Evolutionary conservation across 164 flowering plant genomes (phyloP).

Genomic region (Magnolia changhungtana): DNA sequence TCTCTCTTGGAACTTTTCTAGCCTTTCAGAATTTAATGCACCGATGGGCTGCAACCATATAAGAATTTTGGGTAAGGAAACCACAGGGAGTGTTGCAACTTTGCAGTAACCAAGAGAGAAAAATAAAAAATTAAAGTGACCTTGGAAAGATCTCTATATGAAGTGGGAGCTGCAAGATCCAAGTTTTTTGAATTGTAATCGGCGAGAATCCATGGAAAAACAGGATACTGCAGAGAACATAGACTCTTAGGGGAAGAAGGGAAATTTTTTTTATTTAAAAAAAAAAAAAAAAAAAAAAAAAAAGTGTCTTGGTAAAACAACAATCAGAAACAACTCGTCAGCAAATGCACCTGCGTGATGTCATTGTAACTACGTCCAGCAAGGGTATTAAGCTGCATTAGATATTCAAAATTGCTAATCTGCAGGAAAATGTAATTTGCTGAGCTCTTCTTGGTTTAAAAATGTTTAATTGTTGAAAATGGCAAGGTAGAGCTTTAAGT

Average conservation of each 20-base stretch:
- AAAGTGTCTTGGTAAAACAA: background rate
- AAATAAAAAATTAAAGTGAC: constrained; percentile 27
- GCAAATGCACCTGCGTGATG: constrained; percentile 76
- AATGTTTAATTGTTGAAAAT: background rate
- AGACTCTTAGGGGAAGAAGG: constrained; percentile 5
- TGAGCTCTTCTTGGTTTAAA: background rate
- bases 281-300: too few relatives aligned
- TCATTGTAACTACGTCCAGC: constrained; percentile 99
- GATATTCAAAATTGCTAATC: constrained; percentile 99
- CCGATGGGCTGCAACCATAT: constrained; percentile 81
- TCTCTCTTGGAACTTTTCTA: constrained; percentile 83
- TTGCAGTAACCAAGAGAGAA: constrained; percentile 3
- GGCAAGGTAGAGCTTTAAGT: background rate
- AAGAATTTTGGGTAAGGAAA: constrained; percentile 6
- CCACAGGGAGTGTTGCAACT: background rate
- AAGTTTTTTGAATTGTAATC: constrained; percentile 75
- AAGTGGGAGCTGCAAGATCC: constrained; percentile 73
- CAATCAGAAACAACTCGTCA: constrained; percentile 1
- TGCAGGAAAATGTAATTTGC: constrained; percentile 33
- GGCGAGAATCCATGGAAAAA: constrained; percentile 97
- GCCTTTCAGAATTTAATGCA: constrained; percentile 80
- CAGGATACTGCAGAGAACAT: constrained; percentile 78
- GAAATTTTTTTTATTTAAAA: too few relatives aligned
- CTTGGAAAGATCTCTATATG: constrained; percentile 91
- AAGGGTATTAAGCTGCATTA: constrained; percentile 96